Base-by-base conservation (phyloP, 2,329 filamentous ascomycete species). In the Trichothecium roseum region DNA sequence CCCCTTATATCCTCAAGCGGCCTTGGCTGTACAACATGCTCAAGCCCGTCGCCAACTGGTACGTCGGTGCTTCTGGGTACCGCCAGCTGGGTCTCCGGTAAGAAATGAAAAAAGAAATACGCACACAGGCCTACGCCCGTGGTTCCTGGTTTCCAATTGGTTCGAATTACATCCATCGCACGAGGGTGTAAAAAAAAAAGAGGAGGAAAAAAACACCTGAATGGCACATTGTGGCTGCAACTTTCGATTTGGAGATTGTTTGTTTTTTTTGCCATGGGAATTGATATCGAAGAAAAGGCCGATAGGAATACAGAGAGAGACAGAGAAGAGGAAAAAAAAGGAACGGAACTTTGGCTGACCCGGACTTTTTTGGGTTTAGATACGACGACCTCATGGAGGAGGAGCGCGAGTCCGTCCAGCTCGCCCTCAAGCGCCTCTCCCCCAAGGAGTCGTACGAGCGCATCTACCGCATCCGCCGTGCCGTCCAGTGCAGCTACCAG, bases 341-440 rank as follows among this genome's bases (percentile, higher is more conserved):
- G 4, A 4, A 18, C 9, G 5, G n/a, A 18, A 34, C n/a, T n/a
- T 12, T 16, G 18, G 10, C 30, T 14, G n/a, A n/a, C n/a, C n/a
- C n/a, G 20, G 20, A 34, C 4, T 34, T 8, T 12, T 10, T 9
- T 30, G 34, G 16, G 29, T 10, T 16, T 35, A 96, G 91, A 64
- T 79, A 81, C 72, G 91, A 98, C 65, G 91, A 98, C 61, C 68
- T 98, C 59, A 84, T 95, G 59, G 78, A 84, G 59, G 91, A 98
- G 66, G 91, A 98, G 69, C 82, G 74, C 70, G 84, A 91, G 53
- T 66, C 72, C 39, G 86, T 94, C 53, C 81, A 91, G 63, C 74
- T 81, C 51, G 91, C 91, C 44, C 75, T 98, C 55, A 84, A 84
- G 74, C 86, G 91, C 60, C 83, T 98, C 43, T 77, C 84, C 39